Evolutionary conservation across 106 monocot species (phyloP), one percentile per base, ranked within the genome.

Genomic region (Phalaenopsis equestris): DNA sequence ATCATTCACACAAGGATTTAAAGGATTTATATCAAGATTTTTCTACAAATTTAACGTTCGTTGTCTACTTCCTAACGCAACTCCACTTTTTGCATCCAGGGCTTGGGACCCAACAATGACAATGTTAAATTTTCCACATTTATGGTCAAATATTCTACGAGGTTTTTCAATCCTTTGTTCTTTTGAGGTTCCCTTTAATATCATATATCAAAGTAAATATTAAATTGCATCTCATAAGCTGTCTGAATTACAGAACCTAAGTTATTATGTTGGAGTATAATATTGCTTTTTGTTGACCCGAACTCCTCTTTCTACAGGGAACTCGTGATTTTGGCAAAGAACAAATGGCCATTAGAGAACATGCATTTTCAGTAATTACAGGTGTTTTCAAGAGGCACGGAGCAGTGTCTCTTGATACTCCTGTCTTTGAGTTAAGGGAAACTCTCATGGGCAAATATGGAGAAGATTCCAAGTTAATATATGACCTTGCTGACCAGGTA

Each of bases 401-500:
- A 56, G 99, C 99, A 45, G 87, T 85, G 73, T 87, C 85, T 12
- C 91, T 99, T 83, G 99, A 99, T 68, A 99, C 95, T 75, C 99
- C 99, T 75, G 99, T 93, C 8, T 99, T 99, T 88, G 99, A 99
- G 83, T 67, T 99, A 57, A 91, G 92, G 79, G 99, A 99, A 75
- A 99, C 99, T 72, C 88, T 99, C 43, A 99, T 95, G 95, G 99
- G 99, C 49, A 99, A 99, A 85, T 99, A 99, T 82, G 99, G 99
- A 6, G 99, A 99, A 84, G 99, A 99, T 87, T 99, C 99, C 79
- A 99, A 99, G 83, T 86, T 99, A 74, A 95, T 99, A 57, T 99
- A 90, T 88, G 99, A 99, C 82, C 95, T 99, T 81, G 99, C 92
- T 86, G 99, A 99, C 55, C 99, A 99, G 99, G 99, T 99, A 82